Evolutionary conservation across 2,329 filamentous ascomycete genomes (phyloP).

Genomic region (Aspergillus intermedius): DNA sequence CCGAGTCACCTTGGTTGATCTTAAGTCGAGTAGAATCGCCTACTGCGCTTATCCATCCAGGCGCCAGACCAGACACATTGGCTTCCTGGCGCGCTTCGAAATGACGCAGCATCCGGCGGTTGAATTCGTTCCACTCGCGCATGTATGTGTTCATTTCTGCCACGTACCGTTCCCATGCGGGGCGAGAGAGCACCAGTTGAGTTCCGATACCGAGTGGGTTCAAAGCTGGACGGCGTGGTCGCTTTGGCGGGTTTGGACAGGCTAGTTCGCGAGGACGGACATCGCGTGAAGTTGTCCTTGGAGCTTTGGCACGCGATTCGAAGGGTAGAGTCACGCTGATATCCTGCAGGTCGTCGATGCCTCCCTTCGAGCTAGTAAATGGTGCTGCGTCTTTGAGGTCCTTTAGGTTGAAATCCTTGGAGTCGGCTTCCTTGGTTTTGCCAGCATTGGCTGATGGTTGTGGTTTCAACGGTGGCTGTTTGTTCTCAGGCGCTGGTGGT

Average conservation of each 20-base stretch:
- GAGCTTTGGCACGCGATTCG: conserved; percentile 45
- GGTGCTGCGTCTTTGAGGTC: conserved; percentile 47
- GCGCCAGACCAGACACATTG: conserved; percentile 38
- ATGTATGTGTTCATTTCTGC: conserved; percentile 51
- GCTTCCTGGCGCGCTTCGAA: conserved; percentile 49
- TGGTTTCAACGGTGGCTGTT: conserved; percentile 15
- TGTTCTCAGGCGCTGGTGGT: conserved; percentile 1
- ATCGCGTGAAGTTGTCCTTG: conserved; percentile 37
- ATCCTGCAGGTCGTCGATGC: conserved; percentile 49
- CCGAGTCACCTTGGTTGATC: conserved; percentile 20
- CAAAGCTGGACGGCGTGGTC: conserved; percentile 36
- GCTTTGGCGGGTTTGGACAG: conserved; percentile 47
- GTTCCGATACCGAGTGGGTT: conserved; percentile 22
- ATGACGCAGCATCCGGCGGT: conserved; percentile 49
- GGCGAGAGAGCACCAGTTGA: conserved; percentile 35
- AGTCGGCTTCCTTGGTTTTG: conserved; percentile 7
- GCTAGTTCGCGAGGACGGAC: conserved; percentile 34
- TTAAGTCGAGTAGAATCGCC: conserved; percentile 40
- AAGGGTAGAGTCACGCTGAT: conserved; percentile 53
- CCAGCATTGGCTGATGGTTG: conserved; percentile 8
- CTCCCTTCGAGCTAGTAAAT: conserved; percentile 41
- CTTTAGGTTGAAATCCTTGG: conserved; percentile 39
- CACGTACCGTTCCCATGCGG: conserved; percentile 48
- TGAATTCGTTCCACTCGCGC: conserved; percentile 51
- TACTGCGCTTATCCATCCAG: conserved; percentile 47